phyloP scores from a whole-genome alignment of 2,329 filamentous ascomycete genomes.

The Fonsecaea erecta region DNA sequence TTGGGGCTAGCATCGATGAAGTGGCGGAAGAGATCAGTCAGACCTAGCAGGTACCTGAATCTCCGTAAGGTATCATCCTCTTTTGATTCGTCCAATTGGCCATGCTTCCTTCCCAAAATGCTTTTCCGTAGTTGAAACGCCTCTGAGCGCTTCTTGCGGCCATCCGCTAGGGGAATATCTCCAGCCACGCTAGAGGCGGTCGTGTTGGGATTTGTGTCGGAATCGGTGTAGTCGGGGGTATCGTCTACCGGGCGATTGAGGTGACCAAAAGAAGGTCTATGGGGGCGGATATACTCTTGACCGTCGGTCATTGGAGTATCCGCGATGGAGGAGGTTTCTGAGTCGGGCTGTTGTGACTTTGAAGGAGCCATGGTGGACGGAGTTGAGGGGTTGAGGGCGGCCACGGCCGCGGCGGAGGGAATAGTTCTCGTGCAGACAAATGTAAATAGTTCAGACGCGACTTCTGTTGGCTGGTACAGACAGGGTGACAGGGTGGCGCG shows the following conservation, averaged over 20 bases:
- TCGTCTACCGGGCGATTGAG: slow-evolving; percentile 55
- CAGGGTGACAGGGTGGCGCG: not conserved
- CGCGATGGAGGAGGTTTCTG: slow-evolving; percentile 49
- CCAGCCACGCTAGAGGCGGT: slow-evolving; percentile 84
- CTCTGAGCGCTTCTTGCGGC: slow-evolving; percentile 82
- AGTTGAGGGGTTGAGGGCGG: slow-evolving; percentile 24
- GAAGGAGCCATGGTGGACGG: slow-evolving; percentile 49
- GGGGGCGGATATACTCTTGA: slow-evolving; percentile 31
- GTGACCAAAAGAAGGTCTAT: slow-evolving; percentile 37
- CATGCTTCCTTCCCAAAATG: slow-evolving; percentile 94
- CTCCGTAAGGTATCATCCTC: slow-evolving; percentile 94
- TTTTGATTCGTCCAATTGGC: slow-evolving; percentile 88
- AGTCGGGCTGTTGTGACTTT: slow-evolving; percentile 41
- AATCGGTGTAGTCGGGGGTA: slow-evolving; percentile 69
- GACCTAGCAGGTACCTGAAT: slow-evolving; percentile 90
- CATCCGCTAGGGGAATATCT: slow-evolving; percentile 70
- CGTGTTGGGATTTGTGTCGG: slow-evolving; percentile 68
- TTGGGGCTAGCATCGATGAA: slow-evolving; percentile 98
- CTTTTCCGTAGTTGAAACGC: slow-evolving; percentile 87
- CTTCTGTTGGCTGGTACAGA: not conserved
- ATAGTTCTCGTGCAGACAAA: slow-evolving; percentile 21
- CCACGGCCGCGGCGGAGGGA: slow-evolving; percentile 23
- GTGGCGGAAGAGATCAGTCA: slow-evolving; percentile 96
- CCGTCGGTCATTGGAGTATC: slow-evolving; percentile 55
- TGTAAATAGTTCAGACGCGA: slow-evolving; percentile 26